Base-by-base conservation (phyloP, 306 rosid genomes). In the Dalbergia oliveri region DNA sequence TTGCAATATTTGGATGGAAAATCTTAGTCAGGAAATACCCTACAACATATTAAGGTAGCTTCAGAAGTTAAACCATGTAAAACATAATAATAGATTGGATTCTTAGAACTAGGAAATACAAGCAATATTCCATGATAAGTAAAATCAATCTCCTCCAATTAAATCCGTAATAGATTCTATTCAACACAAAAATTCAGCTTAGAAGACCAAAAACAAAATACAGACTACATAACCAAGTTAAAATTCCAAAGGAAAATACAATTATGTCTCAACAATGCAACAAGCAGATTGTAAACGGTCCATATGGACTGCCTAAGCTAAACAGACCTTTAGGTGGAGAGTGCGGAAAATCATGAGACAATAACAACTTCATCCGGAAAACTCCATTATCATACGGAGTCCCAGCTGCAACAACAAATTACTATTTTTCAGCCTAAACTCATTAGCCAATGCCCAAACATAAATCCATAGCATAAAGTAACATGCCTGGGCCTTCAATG, bases 381-480 rank as follows among this genome's bases (percentile, higher is more conserved):
- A 91, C 91, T 33, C 99, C 99, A 86, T 90, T 91, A 69, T 96
- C 99, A 37, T 93, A 96, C 10, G 99, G 99, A 78, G 99, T 96
- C 61, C 93, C 98, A 71, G 91, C 99, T 96, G 98, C 86, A 86
- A 82, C 81, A 58, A 75, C 26, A 81, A 35, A 70, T n/a, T 6
- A 45, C 43, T 15, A 18, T 14, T 69, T 85, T 44, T 26, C 31
- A 85, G 79, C 58, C 41, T 43, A 37, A 59, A 18, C 67, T 73
- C 13, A 6, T 12, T 10, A 73, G 47, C 47, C 5, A 82, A 83
- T 15, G 44, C 6, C n/a, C 37, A 66, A 79, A 19, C 19, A 0
- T 33, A 39, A 13, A 66, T 31, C 61, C 75, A 43, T 56, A 34
- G 41, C 66, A 64, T 35, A 54, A 73, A 50, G 60, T 47, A 23